Evolutionary conservation across 768 basidiomycete species (phyloP).

Genomic region (Myochromella boudieri): DNA sequence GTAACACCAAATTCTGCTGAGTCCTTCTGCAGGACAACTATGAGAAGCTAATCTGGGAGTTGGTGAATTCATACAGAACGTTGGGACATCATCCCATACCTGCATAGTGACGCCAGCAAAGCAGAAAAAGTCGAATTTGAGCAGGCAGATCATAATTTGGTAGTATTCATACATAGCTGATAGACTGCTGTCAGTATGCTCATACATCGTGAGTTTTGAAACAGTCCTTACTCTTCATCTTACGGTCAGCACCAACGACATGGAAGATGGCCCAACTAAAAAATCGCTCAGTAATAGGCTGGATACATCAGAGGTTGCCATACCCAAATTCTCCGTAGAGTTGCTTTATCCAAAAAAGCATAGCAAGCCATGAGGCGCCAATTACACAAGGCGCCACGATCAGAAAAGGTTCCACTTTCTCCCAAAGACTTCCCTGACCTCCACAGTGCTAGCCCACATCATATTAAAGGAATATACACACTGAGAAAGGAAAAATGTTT

Average conservation of each 20-base stretch:
- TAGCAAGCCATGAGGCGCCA: slow-evolving; percentile 58
- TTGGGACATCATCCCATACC: slow-evolving; percentile 33
- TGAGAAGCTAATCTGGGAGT: slow-evolving; percentile 71
- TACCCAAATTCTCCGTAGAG: slow-evolving; percentile 86
- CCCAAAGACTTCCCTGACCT: slow-evolving; percentile 58
- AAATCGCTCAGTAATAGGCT: slow-evolving; percentile 9
- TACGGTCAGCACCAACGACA: slow-evolving; percentile 82
- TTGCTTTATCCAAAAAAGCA: slow-evolving; percentile 68
- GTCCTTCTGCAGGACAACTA: slow-evolving; percentile 63
- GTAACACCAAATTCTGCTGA: slow-evolving; percentile 83
- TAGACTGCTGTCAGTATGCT: slow-evolving; percentile 8
- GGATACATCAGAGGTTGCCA: slow-evolving; percentile 23
- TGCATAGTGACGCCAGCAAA: slow-evolving; percentile 90
- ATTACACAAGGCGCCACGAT: slow-evolving; percentile 75
- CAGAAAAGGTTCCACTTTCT: slow-evolving; percentile 60
- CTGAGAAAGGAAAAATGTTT: slow-evolving; percentile 19
- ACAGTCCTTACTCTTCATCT: slow-evolving; percentile 68
- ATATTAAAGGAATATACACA: not conserved
- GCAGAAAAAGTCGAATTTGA: slow-evolving; percentile 90
- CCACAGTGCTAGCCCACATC: slow-evolving; percentile 38
- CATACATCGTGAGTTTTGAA: not conserved
- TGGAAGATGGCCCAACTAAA: slow-evolving; percentile 89
- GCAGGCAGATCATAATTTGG: slow-evolving; percentile 82
- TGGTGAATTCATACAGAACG: slow-evolving; percentile 2
- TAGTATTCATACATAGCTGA: slow-evolving; percentile 88